Percentiles rank a stretch among this genome's conserved stretches.
Evolutionary conservation across 768 basidiomycete genomes (phyloP).

Genomic region (Naganishia antarctica): DNA sequence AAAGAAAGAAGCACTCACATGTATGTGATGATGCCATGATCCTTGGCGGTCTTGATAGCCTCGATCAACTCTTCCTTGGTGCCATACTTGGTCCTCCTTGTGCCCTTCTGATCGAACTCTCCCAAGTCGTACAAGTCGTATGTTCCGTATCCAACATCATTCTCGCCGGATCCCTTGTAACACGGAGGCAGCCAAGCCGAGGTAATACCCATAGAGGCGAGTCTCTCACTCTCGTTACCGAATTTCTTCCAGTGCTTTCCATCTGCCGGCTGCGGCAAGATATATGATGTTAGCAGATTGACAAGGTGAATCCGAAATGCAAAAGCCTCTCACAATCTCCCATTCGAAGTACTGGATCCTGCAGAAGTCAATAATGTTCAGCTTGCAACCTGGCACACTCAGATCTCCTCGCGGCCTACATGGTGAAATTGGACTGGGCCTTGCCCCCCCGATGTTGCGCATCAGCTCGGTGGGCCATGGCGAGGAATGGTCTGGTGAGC

Average conservation of each 20-base stretch:
- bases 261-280: constrained; percentile 21
- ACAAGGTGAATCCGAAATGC: no score
- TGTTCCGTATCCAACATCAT: constrained; percentile 16
- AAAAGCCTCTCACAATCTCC: constrained; percentile 20
- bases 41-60: constrained; percentile 65
- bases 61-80: constrained; percentile 69
- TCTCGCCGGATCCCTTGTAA: constrained; percentile 22
- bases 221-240: constrained; percentile 35
- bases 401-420: not conserved
- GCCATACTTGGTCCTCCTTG: constrained; percentile 70
- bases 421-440: constrained; percentile 25
- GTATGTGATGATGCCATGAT: constrained; percentile 63
- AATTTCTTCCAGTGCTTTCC: constrained; percentile 50
- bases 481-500: no score
- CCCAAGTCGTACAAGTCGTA: constrained; percentile 29
- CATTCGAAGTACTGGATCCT: constrained; percentile 31
- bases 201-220: constrained; percentile 50
- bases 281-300: not conserved
- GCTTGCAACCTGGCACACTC: not conserved
- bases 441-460: constrained; percentile 18
- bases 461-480: constrained; percentile 23
- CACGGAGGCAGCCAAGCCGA: constrained; percentile 50
- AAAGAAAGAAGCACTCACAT: constrained; percentile 17
- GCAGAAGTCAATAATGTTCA: not conserved
- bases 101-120: constrained; percentile 35